Conservation (phyloP, 257 asterid species). For the Nicotiana attenuata region DNA sequence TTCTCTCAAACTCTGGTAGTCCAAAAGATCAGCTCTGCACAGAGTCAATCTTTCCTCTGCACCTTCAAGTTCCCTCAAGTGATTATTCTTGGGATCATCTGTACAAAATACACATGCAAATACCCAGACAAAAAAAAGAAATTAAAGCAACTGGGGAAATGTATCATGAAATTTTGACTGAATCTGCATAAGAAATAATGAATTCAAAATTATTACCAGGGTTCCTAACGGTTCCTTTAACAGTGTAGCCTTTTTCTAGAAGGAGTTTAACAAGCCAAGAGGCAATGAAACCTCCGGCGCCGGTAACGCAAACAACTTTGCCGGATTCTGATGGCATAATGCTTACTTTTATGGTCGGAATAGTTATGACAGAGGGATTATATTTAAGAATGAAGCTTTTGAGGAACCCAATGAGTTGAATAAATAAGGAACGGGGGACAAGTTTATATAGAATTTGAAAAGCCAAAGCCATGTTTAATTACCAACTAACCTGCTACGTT, state of each 20-base stretch:
- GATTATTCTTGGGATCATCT: constrained; percentile 80
- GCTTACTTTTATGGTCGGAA: background rate
- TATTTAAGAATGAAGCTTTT: background rate
- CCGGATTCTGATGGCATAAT: constrained; percentile 63
- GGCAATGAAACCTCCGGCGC: constrained; percentile 97
- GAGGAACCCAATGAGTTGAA: background rate
- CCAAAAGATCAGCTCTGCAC: constrained; percentile 71
- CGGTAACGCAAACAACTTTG: constrained; percentile 84
- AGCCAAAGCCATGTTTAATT: too few relatives aligned
- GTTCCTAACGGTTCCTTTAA: constrained; percentile 86
- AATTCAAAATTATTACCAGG: constrained; percentile 45
- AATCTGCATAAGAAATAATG: background rate
- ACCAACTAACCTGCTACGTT: too few relatives aligned
- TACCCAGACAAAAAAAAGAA: background rate
- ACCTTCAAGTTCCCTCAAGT: constrained; percentile 78
- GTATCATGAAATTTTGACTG: background rate
- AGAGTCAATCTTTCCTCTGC: constrained; percentile 79
- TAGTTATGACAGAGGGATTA: background rate
- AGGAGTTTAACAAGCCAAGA: constrained; percentile 93
- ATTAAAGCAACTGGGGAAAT: background rate
- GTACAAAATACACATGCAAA: background rate
- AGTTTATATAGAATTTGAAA: too few relatives aligned
- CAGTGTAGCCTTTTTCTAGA: constrained; percentile 82
- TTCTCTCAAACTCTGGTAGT: constrained; percentile 59
- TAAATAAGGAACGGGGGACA: background rate